Base-by-base conservation (phyloP, 331 rosid genomes). In the Quercus phellos region DNA sequence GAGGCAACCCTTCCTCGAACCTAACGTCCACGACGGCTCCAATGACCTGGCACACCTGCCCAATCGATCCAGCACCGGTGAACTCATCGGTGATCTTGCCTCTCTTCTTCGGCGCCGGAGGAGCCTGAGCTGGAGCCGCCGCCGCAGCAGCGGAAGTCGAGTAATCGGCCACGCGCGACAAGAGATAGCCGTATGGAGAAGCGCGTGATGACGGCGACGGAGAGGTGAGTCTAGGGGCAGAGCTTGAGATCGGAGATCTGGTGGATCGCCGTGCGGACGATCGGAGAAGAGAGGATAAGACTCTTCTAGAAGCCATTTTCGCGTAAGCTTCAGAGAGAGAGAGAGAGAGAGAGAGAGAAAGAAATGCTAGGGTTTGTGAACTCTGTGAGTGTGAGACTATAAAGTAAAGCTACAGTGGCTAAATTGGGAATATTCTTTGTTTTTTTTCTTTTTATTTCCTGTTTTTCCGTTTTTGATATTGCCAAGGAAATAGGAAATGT, bases 21-120 rank as follows among this genome's bases (percentile, higher is more conserved):
- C 92, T 90, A 18, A 94, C 98, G 80, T 94, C 98, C 30, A 94
- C 98, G 64, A 95, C 97, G 73, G 99, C 98, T 51, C 99, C 98
- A 22, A 95, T 95, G 76, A 95, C 98, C 87, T 93, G 98, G 81
- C 97, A 94, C 38, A 94, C 97, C 29, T 94, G 82, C 11, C 98
- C 98, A 84, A 92, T 82, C 85, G 98, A 1, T 7, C 98, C 98
- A 5, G 91, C 90, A 0, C 98, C 98, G 3, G 98, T 89, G 80
- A 82, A 88, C 70, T 94, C 98, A 9, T 94, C 98, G 0, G 90
- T 83, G 70, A 95, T 89, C 82, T 93, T 95, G 0, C 99, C 97
- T 0, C 89, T 38, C 90, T 0, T 84, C 85, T 0, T 80, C 86
- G 10, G 79, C 75, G 87, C 17, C 1, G 90, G 73, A 0, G 97